Evolutionary conservation across 2,329 filamentous ascomycete genomes (phyloP), one percentile per base, ranked within the genome.

Genomic region (Elsinoe batatas): DNA sequence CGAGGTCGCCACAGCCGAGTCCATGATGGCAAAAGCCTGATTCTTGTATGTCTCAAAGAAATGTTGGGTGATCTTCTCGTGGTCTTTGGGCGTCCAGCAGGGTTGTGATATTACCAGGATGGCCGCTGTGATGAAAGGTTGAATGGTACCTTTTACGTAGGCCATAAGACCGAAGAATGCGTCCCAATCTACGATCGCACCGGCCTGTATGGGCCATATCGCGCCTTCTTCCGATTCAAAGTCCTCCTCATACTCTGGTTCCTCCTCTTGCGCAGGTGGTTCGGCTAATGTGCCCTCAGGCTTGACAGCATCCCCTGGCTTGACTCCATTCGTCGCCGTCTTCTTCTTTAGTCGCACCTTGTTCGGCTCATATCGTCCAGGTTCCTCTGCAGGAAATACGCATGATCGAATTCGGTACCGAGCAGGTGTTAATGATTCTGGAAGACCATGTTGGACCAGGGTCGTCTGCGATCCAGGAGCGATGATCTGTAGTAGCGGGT

Each of bases 1-100:
- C 57, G 76, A 85, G 0, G 89, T 87, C 22, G 93, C 91, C 46
- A 94, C 74, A 2, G 88, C 91, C 63, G 89, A 86, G 71, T 97
- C 88, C 74, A 98, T 85, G 60, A 97, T 79, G 63, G 87, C 91
- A 53, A 98, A 86, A 0, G 88, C 90, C 0, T 93, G 93, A 0
- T 89, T 93, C 74, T 91, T 93, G 67, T 95, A 95, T 72, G 93
- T 94, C 72, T 98, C 93, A 65, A 98, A 98, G 61, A 97, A 82
- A 75, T 95, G 98, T 60, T 93, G 88, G 12, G 91, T 87, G 61
- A 98, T 84, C 37, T 80, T 81, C 71, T 97, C 91, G 67, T 85
- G 85, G 69, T 96, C 90, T 59, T 86, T 84, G 7, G 87, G 82
- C 3, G 89, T 90, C 91, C 93, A 98, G 62, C 84, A 85, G 3